These are phyloP conservation scores for Diaporthe citrichinensis DNA, from an alignment of 2,329 filamentous ascomycete species.

Conservation along the genomic window DNA sequence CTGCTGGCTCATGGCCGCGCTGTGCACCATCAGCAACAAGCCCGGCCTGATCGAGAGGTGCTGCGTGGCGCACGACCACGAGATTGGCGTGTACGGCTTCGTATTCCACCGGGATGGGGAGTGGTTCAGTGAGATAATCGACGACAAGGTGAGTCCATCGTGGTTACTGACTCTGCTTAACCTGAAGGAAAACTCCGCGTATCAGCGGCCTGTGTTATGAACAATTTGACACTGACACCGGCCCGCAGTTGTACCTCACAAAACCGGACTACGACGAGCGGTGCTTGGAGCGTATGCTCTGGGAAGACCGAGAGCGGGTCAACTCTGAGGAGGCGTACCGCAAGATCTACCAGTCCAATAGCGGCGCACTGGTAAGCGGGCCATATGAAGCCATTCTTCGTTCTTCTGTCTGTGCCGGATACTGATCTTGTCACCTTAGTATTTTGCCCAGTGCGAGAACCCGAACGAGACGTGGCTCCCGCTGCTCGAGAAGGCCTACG, in stretches of 20 bases:
- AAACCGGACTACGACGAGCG: constrained; percentile 74
- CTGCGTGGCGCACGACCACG: constrained; percentile 80
- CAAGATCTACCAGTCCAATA: constrained; percentile 76
- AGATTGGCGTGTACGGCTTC: constrained; percentile 86
- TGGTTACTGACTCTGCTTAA: not conserved
- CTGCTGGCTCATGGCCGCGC: constrained; percentile 87
- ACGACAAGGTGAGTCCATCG: constrained; percentile 61
- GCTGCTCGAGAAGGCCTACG: constrained; percentile 80
- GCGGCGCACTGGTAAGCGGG: constrained; percentile 65
- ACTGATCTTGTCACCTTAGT: constrained; percentile 48
- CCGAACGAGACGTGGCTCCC: constrained; percentile 82
- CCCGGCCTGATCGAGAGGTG: constrained; percentile 78
- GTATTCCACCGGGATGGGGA: constrained; percentile 87
- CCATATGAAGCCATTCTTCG: not conserved
- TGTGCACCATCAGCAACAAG: constrained; percentile 84
- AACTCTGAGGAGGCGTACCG: constrained; percentile 72
- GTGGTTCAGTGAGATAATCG: constrained; percentile 74
- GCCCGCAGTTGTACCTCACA: constrained; percentile 62
- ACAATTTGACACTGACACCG: not conserved
- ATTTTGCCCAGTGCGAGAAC: constrained; percentile 78
- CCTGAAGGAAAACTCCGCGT: too few relatives aligned
- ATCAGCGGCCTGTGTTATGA: not conserved
- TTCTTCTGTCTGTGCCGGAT: not conserved
- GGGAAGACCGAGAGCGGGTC: constrained; percentile 62
- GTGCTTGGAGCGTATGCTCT: constrained; percentile 61